Base-by-base conservation (phyloP, 495 filamentous ascomycete genomes). In the Monascus purpureus region DNA sequence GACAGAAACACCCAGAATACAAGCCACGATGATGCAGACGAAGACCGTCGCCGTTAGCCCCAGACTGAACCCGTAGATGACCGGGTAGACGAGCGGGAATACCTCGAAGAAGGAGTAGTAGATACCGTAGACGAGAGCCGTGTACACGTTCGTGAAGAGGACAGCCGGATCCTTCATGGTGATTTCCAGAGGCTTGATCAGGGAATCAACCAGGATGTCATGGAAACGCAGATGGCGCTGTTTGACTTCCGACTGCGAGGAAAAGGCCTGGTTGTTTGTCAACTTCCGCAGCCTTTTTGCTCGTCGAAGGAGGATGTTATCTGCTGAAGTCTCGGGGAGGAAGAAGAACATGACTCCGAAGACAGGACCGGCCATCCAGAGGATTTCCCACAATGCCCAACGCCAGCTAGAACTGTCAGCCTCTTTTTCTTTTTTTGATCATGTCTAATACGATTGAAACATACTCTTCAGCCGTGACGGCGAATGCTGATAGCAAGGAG, bases 101-200 rank as follows among this genome's bases (percentile, higher is more conserved):
- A 69, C 73, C 46, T 81, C 77, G 60, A 80, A 80, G 64, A 77
- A 79, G 40, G 59, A 66, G 50, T 79, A 80, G 53, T 70, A 78
- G 51, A 79, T 79, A 17, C 64, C 72, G 52, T 79, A 77, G 36
- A 71, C 66, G 32, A 80, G 59, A 12, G 68, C 65, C 1, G 68
- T 73, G 52, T 80, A 81, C 29, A 68, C 32, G 39, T 73, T 67
- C 0, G 70, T 63, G 58, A 79, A 80, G 6, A 68, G 55, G 12
- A 81, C 67, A 29, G 68, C 64, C 0, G 73, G 70, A 36, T 81
- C 73, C 36, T 69, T 66, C 44, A 78, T 40, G 12, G 70, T 71
- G 39, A 80, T 74, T 51, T 77, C 64, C 17, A 73, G 40, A 2
- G 73, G 77, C 30, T 71, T 70, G 49, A 75, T 64, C 4, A 81